Conservation (phyloP, 768 basidiomycete genomes). For the Mycena alexandri region DNA sequence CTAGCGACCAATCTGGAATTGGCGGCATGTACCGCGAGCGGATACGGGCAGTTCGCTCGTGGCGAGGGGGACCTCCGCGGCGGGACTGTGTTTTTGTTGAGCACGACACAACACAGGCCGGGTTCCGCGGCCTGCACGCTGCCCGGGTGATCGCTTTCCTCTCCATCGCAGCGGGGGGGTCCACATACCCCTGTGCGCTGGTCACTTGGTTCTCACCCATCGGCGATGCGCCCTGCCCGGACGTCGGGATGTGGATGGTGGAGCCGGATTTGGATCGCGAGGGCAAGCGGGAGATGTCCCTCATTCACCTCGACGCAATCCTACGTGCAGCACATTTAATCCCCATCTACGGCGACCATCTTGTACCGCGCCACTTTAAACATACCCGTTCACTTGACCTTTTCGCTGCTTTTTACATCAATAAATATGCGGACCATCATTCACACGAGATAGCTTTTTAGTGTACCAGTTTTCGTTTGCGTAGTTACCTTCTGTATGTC, state of each 20-base stretch:
- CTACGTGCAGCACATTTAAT: conserved; percentile 47
- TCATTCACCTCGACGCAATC: conserved; percentile 47
- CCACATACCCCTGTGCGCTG: conserved; percentile 43
- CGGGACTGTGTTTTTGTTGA: conserved; percentile 48
- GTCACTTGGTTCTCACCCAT: conserved; percentile 42
- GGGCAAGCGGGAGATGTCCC: conserved; percentile 24
- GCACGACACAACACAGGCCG: conserved; percentile 29
- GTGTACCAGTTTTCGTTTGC: neutral
- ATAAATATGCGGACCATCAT: conserved; percentile 50
- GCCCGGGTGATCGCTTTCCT: conserved; percentile 38
- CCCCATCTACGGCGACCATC: conserved; percentile 40
- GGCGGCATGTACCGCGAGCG: conserved; percentile 46
- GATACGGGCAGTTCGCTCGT: conserved; percentile 45
- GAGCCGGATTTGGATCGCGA: conserved; percentile 22
- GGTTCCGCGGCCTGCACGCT: conserved; percentile 43
- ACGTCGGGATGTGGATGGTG: conserved; percentile 30
- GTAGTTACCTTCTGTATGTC: no score
- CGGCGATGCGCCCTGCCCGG: conserved; percentile 34
- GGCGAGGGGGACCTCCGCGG: conserved; percentile 42
- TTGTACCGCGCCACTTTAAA: conserved; percentile 41
- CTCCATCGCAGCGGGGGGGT: conserved; percentile 2
- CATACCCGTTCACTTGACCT: conserved; percentile 21
- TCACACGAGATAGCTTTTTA: conserved; percentile 45
- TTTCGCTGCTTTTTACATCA: conserved; percentile 46
- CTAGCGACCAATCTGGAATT: conserved; percentile 50